Percentiles rank a stretch among this genome's conserved stretches.
phyloP scores from a whole-genome alignment of 805 yeast genomes.

The Peterozyma xylosa region DNA sequence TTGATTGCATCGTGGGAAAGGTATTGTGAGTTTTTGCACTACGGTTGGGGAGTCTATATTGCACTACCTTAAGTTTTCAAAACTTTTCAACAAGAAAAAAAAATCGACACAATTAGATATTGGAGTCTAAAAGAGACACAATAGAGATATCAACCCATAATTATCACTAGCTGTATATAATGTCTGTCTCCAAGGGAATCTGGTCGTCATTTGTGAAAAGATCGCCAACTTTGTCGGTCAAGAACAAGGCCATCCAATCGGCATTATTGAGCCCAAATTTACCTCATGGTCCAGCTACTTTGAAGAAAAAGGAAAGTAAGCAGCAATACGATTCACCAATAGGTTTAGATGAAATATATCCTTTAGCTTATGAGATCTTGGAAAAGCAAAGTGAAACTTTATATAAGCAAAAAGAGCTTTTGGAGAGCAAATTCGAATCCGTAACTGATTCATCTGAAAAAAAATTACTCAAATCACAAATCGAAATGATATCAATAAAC shows the following conservation, averaged over 20 bases:
- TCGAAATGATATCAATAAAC: constrained; percentile 30
- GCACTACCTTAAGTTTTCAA: too few species aligned
- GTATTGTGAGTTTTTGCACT: too few species aligned
- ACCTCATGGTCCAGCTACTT: constrained; percentile 46
- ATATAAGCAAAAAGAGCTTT: constrained; percentile 30
- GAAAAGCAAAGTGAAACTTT: constrained; percentile 33
- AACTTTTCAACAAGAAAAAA: too few species aligned
- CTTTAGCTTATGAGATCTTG: constrained; percentile 55
- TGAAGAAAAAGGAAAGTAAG: constrained; percentile 34
- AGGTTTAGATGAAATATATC: constrained; percentile 66
- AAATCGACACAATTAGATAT: too few species aligned
- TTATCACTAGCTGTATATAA: not conserved
- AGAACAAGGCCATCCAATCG: constrained; percentile 16
- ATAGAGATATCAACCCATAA: not conserved
- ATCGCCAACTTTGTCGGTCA: constrained; percentile 21
- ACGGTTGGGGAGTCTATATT: too few species aligned
- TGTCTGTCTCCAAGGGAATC: constrained; percentile 23
- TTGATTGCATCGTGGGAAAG: too few species aligned
- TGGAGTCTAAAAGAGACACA: not conserved
- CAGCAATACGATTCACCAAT: constrained; percentile 58
- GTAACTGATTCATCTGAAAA: constrained; percentile 14
- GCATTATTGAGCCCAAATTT: constrained; percentile 23
- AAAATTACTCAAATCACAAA: constrained; percentile 15
- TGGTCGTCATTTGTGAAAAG: constrained; percentile 28
- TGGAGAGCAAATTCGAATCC: constrained; percentile 20